Conservation (phyloP, 2,329 filamentous ascomycete species). For the Grosmannia huntii region DNA sequence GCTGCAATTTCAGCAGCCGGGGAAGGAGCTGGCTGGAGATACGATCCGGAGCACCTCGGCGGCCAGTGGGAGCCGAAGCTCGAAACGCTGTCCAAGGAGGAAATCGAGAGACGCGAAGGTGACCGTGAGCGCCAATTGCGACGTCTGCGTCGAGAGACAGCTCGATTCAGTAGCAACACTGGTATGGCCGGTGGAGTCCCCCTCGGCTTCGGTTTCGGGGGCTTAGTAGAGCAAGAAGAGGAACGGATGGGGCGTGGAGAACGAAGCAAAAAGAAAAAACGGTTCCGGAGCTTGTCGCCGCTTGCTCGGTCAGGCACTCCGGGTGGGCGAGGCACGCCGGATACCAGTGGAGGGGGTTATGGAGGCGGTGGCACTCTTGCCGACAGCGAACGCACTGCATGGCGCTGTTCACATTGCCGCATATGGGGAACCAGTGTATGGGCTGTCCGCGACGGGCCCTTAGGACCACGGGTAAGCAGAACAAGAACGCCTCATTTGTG, state of each 20-base stretch:
- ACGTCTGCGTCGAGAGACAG: conserved; percentile 77
- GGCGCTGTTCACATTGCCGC: conserved; percentile 79
- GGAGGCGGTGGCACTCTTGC: conserved; percentile 52
- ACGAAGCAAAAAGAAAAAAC: conserved; percentile 86
- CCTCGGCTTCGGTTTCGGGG: conserved; percentile 35
- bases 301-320: conserved; percentile 54
- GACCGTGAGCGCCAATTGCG: conserved; percentile 87
- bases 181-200: conserved; percentile 70
- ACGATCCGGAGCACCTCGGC: conserved; percentile 80
- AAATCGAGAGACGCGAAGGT: conserved; percentile 93
- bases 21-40: conserved; percentile 69
- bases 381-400: conserved; percentile 66
- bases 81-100: conserved; percentile 76
- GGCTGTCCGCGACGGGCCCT: conserved; percentile 86
- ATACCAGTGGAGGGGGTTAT: conserved; percentile 58
- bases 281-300: conserved; percentile 81
- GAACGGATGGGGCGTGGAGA: conserved; percentile 87
- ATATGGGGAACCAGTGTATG: conserved; percentile 86
- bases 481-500: conserved; percentile 1
- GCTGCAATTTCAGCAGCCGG: conserved; percentile 39
- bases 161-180: conserved; percentile 75
- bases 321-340: conserved; percentile 66
- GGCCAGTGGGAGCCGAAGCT: conserved; percentile 77
- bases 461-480: conserved; percentile 61
- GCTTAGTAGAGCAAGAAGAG: conserved; percentile 46